Percentiles rank a stretch among this genome's conserved stretches.
Conservation (phyloP, 2,329 filamentous ascomycete species). For the Davidsoniella eucalypti region DNA sequence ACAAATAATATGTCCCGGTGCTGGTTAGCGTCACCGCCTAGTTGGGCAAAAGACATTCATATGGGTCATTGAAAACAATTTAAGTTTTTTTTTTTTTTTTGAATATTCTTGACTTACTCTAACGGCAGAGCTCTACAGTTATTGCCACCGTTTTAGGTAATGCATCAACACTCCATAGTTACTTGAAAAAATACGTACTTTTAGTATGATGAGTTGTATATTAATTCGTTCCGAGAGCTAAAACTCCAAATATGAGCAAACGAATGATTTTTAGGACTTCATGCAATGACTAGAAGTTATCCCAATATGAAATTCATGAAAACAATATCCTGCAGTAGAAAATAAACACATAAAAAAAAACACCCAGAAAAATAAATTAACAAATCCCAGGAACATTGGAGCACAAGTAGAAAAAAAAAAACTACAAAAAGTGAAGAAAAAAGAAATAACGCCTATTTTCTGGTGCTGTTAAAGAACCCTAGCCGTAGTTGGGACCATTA, state of each 20-base stretch:
- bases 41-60: not conserved
- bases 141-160: too few relatives aligned
- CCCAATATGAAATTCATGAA: not conserved
- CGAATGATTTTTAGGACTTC: not conserved
- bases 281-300: not conserved
- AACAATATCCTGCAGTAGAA: not conserved
- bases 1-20: not conserved
- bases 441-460: conserved; percentile 1
- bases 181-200: too few relatives aligned
- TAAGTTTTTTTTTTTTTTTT: too few relatives aligned
- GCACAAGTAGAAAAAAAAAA: not conserved
- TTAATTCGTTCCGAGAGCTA: too few relatives aligned
- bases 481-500: not conserved
- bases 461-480: not conserved
- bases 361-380: not conserved
- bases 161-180: too few relatives aligned
- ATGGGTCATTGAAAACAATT: not conserved
- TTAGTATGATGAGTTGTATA: too few relatives aligned
- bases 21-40: not conserved
- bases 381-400: not conserved
- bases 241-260: not conserved
- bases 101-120: too few relatives aligned
- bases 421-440: not conserved
- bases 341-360: not conserved
- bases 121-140: too few relatives aligned